Evolutionary conservation across 23 red algal species (phyloP).

Genomic region (Gracilaria gracilis): DNA sequence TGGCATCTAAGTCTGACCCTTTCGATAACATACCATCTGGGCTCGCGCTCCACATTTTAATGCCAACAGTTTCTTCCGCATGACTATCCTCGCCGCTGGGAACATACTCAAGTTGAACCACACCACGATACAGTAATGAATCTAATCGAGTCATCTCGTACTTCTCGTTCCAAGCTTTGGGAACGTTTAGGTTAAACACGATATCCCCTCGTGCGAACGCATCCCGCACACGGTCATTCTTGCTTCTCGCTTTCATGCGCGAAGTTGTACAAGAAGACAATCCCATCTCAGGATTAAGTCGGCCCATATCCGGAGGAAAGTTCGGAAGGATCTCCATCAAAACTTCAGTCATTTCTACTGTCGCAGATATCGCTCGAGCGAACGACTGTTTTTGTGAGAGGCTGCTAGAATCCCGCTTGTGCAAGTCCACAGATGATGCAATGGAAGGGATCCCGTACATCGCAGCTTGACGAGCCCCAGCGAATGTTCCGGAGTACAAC

Average conservation of each 20-base stretch:
- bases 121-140: constrained; percentile 92
- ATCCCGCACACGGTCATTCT: constrained; percentile 34
- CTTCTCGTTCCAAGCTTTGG: constrained; percentile 72
- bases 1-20: constrained; percentile 66
- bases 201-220: constrained; percentile 87
- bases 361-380: constrained; percentile 36
- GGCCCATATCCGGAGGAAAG: constrained; percentile 27
- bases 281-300: not conserved
- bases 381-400: not conserved
- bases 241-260: not conserved
- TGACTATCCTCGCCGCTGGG: not conserved
- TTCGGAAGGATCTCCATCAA: constrained; percentile 28
- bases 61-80: not conserved
- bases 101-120: constrained; percentile 50
- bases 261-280: constrained; percentile 6
- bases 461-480: constrained; percentile 89
- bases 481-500: constrained; percentile 97
- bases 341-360: constrained; percentile 23
- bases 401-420: not conserved
- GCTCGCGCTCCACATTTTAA: constrained; percentile 12
- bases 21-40: constrained; percentile 14
- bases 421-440: constrained; percentile 73
- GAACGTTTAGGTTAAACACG: constrained; percentile 91
- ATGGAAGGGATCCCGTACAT: constrained; percentile 93
- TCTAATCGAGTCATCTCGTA: constrained; percentile 78